These are phyloP conservation scores for Coleophoma eucalyptorum DNA, from an alignment of 2,329 filamentous ascomycete species.

Conservation along the genomic window DNA sequence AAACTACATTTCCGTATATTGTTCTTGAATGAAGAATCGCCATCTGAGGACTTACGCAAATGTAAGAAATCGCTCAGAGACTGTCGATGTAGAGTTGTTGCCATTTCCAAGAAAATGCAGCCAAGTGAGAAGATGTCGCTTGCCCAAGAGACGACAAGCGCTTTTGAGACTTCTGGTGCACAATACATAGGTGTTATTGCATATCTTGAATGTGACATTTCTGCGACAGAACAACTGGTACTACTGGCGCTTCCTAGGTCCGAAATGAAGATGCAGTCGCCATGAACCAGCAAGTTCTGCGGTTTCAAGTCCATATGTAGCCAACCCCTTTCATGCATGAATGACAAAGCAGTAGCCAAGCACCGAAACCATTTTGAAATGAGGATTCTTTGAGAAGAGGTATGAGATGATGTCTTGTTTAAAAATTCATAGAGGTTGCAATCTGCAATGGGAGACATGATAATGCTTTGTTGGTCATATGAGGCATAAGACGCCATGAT, in stretches of 20 bases:
- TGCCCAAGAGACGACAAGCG: neutral
- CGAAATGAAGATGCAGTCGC: neutral
- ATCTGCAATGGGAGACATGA: neutral
- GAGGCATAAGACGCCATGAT: neutral
- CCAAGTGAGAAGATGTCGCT: neutral
- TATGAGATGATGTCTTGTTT: neutral
- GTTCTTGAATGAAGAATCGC: too few species aligned
- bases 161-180: neutral
- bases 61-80: too few species aligned
- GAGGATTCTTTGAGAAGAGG: neutral
- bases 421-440: neutral
- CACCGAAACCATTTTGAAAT: neutral
- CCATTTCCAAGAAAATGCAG: neutral
- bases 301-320: neutral
- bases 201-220: neutral
- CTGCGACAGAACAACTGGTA: neutral
- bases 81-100: neutral
- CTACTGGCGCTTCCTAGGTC: neutral
- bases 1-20: too few species aligned
- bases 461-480: neutral
- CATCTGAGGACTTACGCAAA: too few species aligned
- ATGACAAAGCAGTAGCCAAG: neutral
- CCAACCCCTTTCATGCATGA: neutral
- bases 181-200: neutral
- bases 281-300: neutral